Base-by-base conservation (phyloP, 371 early-diverging fungal species). In the Mortierella sp. region DNA sequence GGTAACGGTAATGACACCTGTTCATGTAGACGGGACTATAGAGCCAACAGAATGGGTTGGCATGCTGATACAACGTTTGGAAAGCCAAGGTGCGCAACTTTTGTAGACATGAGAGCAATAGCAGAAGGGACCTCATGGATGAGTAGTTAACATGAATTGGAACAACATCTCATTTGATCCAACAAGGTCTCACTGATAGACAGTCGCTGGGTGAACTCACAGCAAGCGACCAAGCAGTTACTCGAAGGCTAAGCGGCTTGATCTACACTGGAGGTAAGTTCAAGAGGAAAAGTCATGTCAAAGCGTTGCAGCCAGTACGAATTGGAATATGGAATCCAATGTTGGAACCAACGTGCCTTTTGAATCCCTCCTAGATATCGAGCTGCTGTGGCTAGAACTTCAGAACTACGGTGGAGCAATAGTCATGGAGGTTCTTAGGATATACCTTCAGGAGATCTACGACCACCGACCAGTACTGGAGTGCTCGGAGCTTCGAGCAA, bases 321-420 rank as follows among this genome's bases (percentile, higher is more conserved):
- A 64, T 42, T 41, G 43, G 49, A 55, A 64, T 64, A 39, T 64
- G 64, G 63, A 63, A 63, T 61, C 23, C 34, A 26, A 9, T 9
- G 16, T 60, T 45, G 19, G 27, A 34, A 38, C 16, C 23, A 28
- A 30, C 1, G 10, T 16, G 16, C 28, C 34, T 10, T 34, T 34
- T 34, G 7, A 34, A 34, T 34, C 27, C 16, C 50, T 13, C 38
- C 3, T 56, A 64, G 64, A 56, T 27, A 28, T 56, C 26, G 64
- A 55, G 18, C 21, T 64, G 12, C 19, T 64, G 24, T 30, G 50
- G 12, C 13, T 56, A n/a, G 64, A 56, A 42, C n/a, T 64, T 28
- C 47, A 34, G 23, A 56, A 50, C 30, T 39, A 53, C 26, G 23
- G 48, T 24, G 23, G 48, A 8, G 23, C 48, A 2, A 24, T 48